Conservation (phyloP, 768 basidiomycete species). For the Leccinellum albellum region DNA sequence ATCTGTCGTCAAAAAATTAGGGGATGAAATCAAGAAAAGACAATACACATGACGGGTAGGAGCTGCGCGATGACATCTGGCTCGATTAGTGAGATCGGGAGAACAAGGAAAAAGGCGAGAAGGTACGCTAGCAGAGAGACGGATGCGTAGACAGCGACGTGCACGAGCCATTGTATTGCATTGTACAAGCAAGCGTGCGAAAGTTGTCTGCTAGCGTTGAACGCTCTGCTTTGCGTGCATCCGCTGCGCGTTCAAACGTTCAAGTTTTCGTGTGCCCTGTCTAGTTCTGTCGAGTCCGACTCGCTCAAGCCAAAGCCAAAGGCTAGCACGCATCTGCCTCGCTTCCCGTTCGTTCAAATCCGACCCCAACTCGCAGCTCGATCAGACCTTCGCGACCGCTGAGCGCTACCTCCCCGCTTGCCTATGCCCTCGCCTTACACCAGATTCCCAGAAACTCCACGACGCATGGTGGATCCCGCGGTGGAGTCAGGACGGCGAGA, state of each 20-base stretch:
- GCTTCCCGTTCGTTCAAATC: slow-evolving; percentile 79
- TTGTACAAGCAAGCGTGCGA: not conserved
- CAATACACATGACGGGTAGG: slow-evolving; percentile 16
- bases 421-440: slow-evolving; percentile 54
- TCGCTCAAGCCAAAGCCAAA: slow-evolving; percentile 67
- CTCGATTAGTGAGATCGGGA: slow-evolving; percentile 14
- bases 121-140: slow-evolving; percentile 49
- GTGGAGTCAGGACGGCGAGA: slow-evolving; percentile 72
- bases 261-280: no score
- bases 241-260: not conserved
- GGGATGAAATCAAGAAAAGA: slow-evolving; percentile 50
- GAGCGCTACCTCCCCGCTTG: slow-evolving; percentile 74
- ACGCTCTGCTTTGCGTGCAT: slow-evolving; percentile 3
- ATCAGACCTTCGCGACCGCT: slow-evolving; percentile 83
- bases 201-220: slow-evolving; percentile 17
- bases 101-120: slow-evolving; percentile 31
- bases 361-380: slow-evolving; percentile 77
- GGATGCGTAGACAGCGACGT: slow-evolving; percentile 42
- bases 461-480: slow-evolving; percentile 79
- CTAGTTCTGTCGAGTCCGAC: slow-evolving; percentile 14
- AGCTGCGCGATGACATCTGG: not conserved
- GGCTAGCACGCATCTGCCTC: slow-evolving; percentile 79
- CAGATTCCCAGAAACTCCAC: slow-evolving; percentile 57
- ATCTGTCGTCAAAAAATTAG: slow-evolving; percentile 39
- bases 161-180: slow-evolving; percentile 76